These are phyloP conservation scores for Cryptococcus hybrid DNA, from an alignment of 1,284 basidiomycete species.

Conservation along the genomic window DNA sequence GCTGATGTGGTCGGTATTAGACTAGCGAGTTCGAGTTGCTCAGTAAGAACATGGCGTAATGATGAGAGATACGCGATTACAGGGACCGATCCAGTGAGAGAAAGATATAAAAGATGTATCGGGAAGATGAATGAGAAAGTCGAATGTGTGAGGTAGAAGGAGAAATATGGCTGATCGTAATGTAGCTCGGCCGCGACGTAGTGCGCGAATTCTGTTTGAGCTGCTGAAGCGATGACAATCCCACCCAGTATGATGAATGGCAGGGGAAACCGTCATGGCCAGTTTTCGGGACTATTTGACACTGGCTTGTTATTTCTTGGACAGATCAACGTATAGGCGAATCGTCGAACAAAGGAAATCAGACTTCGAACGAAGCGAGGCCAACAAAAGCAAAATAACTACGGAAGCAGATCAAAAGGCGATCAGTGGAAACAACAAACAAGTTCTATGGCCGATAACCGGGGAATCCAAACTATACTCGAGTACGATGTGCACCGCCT, in stretches of 20 bases:
- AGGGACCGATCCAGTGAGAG: constrained; percentile 10
- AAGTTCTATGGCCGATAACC: too few relatives aligned
- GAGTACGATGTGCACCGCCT: too few relatives aligned
- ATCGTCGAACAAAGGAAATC: too few relatives aligned
- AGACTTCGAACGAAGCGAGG: too few relatives aligned
- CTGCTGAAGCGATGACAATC: constrained; percentile 43
- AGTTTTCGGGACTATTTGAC: too few relatives aligned
- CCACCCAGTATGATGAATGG: constrained; percentile 38
- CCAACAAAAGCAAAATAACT: too few relatives aligned
- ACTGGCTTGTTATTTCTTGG: too few relatives aligned
- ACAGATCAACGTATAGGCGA: too few relatives aligned
- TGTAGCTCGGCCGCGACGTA: constrained; percentile 23
- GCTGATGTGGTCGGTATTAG: background rate
- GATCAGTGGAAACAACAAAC: too few relatives aligned
- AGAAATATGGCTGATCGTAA: constrained; percentile 48
- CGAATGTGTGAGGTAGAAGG: constrained; percentile 50
- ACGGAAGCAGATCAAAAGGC: too few relatives aligned
- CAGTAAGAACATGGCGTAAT: constrained; percentile 16
- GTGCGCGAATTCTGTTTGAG: constrained; percentile 47
- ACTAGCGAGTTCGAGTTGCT: constrained; percentile 19
- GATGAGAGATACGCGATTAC: constrained; percentile 14
- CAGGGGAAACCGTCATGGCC: constrained; percentile 2
- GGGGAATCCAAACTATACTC: too few relatives aligned
- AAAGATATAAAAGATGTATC: constrained; percentile 32
- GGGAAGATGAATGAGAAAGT: constrained; percentile 46